phyloP scores from a whole-genome alignment of 2,329 filamentous ascomycete species.

The Aureobasidium subglaciale region DNA sequence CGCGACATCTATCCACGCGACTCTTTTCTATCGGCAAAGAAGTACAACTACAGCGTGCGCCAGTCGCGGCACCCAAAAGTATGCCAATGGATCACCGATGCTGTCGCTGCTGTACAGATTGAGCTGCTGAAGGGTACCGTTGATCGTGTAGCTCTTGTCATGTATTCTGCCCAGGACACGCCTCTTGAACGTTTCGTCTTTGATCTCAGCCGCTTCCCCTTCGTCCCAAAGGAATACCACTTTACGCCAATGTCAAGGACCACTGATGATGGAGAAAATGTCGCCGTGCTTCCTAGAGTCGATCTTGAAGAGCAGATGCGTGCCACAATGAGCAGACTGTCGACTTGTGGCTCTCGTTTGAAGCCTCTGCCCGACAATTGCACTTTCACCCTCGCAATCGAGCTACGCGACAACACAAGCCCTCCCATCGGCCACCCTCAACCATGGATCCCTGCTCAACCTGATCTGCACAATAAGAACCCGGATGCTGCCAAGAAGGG shows the following conservation, averaged over 20 bases:
- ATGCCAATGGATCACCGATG: conserved; percentile 78
- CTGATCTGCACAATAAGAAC: conserved; percentile 33
- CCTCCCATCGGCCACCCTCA: conserved; percentile 45
- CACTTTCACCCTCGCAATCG: conserved; percentile 70
- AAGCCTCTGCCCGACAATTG: conserved; percentile 55
- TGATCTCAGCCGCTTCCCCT: conserved; percentile 51
- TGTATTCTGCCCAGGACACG: conserved; percentile 45
- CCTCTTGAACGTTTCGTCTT: conserved; percentile 55
- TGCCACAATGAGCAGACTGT: conserved; percentile 57
- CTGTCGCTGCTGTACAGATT: conserved; percentile 61
- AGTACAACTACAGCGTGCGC: conserved; percentile 76
- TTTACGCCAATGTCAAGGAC: conserved; percentile 45
- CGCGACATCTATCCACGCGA: conserved; percentile 68
- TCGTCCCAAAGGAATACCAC: conserved; percentile 39
- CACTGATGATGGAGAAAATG: conserved; percentile 23
- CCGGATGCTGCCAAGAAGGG: neutral
- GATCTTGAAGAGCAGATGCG: conserved; percentile 69
- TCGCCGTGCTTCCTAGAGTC: conserved; percentile 25
- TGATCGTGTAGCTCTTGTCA: conserved; percentile 49
- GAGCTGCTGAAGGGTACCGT: conserved; percentile 59
- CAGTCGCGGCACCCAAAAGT: conserved; percentile 82
- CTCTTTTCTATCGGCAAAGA: conserved; percentile 71
- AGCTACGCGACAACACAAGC: conserved; percentile 55
- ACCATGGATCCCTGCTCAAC: conserved; percentile 55
- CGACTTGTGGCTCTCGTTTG: conserved; percentile 53